These are phyloP conservation scores for Monosporascus sp. DNA, from an alignment of 2,329 filamentous ascomycete genomes.

Conservation along the genomic window DNA sequence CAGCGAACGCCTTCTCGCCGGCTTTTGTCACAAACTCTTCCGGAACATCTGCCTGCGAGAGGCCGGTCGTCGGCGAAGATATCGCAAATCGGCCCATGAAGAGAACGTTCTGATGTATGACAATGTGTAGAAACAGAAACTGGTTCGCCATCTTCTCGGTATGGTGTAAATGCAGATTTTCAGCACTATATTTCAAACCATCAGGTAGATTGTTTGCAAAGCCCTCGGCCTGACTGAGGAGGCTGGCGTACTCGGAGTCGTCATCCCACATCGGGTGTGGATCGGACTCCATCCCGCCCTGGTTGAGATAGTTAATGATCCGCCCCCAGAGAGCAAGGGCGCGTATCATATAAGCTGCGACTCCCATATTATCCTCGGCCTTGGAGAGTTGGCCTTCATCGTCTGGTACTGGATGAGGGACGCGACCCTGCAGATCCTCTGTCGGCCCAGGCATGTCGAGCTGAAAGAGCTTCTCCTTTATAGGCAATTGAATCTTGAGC, in stretches of 20 bases:
- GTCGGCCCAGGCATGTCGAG: slow-evolving; percentile 87
- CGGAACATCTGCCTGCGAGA: slow-evolving; percentile 65
- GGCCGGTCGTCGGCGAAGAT: slow-evolving; percentile 55
- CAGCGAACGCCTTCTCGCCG: slow-evolving; percentile 69
- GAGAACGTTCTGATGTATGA: slow-evolving; percentile 81
- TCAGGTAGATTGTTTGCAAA: slow-evolving; percentile 66
- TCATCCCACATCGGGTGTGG: slow-evolving; percentile 72
- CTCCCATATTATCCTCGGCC: slow-evolving; percentile 82
- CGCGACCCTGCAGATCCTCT: slow-evolving; percentile 70
- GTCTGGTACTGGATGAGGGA: slow-evolving; percentile 55
- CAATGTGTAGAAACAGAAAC: slow-evolving; percentile 86
- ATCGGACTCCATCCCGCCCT: slow-evolving; percentile 80
- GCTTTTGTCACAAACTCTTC: slow-evolving; percentile 72
- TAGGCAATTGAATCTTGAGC: slow-evolving; percentile 81
- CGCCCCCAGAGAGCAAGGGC: slow-evolving; percentile 84
- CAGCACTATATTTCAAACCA: slow-evolving; percentile 65
- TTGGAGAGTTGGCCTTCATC: slow-evolving; percentile 61
- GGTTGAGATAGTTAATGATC: slow-evolving; percentile 83
- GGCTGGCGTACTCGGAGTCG: slow-evolving; percentile 67
- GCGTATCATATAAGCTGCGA: slow-evolving; percentile 83
- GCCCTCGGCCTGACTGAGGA: slow-evolving; percentile 66
- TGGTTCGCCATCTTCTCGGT: slow-evolving; percentile 85
- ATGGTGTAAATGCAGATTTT: slow-evolving; percentile 80
- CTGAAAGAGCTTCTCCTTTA: slow-evolving; percentile 84
- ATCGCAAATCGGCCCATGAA: slow-evolving; percentile 88